phyloP scores from a whole-genome alignment of 371 early-diverging fungal species.

The Apophysomyces trapeziformis region DNA sequence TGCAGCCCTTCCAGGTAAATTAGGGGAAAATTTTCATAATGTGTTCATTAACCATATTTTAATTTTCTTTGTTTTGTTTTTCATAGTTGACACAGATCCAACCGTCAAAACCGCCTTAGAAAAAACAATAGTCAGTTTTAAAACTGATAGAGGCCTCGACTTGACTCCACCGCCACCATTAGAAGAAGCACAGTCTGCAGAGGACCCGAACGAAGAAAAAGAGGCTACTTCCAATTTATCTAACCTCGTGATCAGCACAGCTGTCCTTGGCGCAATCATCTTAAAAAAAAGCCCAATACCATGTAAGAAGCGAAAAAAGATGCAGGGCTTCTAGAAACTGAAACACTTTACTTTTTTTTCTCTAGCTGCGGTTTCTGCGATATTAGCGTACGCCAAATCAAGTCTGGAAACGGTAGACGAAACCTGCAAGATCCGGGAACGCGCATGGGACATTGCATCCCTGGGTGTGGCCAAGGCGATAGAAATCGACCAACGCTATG shows the following conservation, averaged over 20 bases:
- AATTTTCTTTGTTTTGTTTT: slow-evolving; percentile 10
- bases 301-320: slow-evolving; percentile 20
- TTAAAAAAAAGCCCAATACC: slow-evolving; percentile 68
- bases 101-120: slow-evolving; percentile 9
- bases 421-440: slow-evolving; percentile 57
- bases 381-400: slow-evolving; percentile 42
- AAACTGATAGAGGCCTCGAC: neutral
- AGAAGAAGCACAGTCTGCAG: slow-evolving; percentile 10
- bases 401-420: slow-evolving; percentile 59
- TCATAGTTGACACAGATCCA: slow-evolving; percentile 13
- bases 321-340: neutral
- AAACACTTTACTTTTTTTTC: neutral
- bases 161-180: slow-evolving; percentile 5
- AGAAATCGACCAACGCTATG: slow-evolving; percentile 65
- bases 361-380: slow-evolving; percentile 44
- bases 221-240: slow-evolving; percentile 31
- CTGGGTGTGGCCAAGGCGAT: slow-evolving; percentile 60
- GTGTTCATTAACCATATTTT: neutral
- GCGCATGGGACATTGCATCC: slow-evolving; percentile 58
- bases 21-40: neutral
- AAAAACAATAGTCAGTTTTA: slow-evolving; percentile 2
- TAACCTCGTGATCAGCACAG: slow-evolving; percentile 56
- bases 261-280: slow-evolving; percentile 59
- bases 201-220: slow-evolving; percentile 10
- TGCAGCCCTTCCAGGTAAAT: slow-evolving; percentile 56